phyloP scores from a whole-genome alignment of 257 asterid genomes.

The Forsythia viridissima region DNA sequence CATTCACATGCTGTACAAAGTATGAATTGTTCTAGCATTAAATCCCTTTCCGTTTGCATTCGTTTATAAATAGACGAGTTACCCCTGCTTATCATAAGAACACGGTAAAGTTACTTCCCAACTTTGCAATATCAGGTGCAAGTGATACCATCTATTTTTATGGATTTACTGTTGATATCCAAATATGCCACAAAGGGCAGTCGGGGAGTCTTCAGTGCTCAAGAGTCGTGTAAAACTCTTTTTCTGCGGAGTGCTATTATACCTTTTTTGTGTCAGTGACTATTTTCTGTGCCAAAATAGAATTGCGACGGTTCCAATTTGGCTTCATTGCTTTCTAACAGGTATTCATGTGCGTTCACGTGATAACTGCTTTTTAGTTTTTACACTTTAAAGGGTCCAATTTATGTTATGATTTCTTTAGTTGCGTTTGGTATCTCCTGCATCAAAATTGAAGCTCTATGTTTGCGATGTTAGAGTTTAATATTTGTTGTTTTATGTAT shows the following conservation, averaged over 20 bases:
- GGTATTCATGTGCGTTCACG: neutral
- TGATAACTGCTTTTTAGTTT: neutral
- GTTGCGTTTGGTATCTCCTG: neutral
- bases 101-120: neutral
- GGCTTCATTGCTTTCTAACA: neutral
- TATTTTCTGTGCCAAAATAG: neutral
- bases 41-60: neutral
- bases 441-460: neutral
- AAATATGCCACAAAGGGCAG: neutral
- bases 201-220: neutral
- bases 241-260: too few species aligned
- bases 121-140: neutral
- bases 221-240: too few species aligned
- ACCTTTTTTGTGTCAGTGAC: too few species aligned
- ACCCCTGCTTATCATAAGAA: neutral
- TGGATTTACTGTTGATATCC: neutral
- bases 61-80: neutral
- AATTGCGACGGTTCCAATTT: neutral
- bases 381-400: neutral
- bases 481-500: neutral
- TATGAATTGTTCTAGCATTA: neutral
- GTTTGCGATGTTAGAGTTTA: slow-evolving; percentile 11
- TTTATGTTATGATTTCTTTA: neutral
- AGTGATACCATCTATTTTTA: neutral
- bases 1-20: neutral